These are phyloP conservation scores for Globisporangium cederbergense DNA, from an alignment of 352 stramenopile genomes.

Conservation along the genomic window DNA sequence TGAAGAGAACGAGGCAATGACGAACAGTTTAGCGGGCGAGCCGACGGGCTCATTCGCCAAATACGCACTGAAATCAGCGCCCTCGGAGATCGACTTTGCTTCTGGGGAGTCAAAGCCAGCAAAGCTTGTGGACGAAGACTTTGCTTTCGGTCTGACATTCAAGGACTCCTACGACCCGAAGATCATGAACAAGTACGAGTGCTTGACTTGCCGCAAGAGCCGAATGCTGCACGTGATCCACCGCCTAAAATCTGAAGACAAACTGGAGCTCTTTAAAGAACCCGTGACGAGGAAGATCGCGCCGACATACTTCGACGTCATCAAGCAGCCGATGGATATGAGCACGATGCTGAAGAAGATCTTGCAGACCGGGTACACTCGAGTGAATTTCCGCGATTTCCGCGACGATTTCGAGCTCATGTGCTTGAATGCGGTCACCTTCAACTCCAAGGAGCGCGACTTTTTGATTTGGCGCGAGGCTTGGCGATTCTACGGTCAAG, in stretches of 20 bases:
- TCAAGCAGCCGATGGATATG: constrained; percentile 92
- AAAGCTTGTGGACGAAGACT: constrained; percentile 62
- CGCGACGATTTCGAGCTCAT: constrained; percentile 94
- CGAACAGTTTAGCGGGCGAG: not conserved
- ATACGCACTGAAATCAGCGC: not conserved
- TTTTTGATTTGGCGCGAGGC: constrained; percentile 92
- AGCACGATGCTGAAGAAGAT: constrained; percentile 85
- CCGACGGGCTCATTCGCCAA: not conserved
- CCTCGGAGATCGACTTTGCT: constrained; percentile 4
- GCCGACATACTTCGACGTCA: constrained; percentile 91
- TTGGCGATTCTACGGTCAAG: constrained; percentile 89
- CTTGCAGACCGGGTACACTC: constrained; percentile 64
- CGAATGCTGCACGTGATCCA: constrained; percentile 70
- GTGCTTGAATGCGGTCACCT: constrained; percentile 94
- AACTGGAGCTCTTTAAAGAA: constrained; percentile 90
- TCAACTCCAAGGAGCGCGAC: constrained; percentile 90
- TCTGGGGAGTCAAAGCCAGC: constrained; percentile 33
- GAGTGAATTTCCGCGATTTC: constrained; percentile 72
- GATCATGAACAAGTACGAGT: constrained; percentile 80
- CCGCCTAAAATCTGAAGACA: constrained; percentile 67
- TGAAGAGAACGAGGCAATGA: not conserved
- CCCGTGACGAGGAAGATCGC: constrained; percentile 92
- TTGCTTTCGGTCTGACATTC: constrained; percentile 58
- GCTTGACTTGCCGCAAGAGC: constrained; percentile 72
- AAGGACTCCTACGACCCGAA: constrained; percentile 61